These are phyloP conservation scores for Penicillium sp. DNA, from an alignment of 2,329 filamentous ascomycete species.

Conservation along the genomic window DNA sequence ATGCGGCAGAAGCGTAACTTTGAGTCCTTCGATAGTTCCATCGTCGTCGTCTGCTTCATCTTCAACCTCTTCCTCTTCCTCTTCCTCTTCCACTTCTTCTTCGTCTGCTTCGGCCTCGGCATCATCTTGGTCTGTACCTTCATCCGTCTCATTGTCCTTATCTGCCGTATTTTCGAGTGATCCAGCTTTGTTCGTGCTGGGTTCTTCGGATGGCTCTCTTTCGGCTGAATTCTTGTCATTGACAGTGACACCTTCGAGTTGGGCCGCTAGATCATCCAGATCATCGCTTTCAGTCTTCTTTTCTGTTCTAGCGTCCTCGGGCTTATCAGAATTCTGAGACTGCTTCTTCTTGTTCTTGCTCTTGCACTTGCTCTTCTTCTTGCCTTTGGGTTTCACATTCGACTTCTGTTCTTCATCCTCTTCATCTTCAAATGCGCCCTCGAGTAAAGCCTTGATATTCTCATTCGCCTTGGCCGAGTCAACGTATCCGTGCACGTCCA, in stretches of 20 bases:
- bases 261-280: constrained; percentile 44
- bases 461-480: constrained; percentile 51
- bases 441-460: constrained; percentile 51
- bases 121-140: constrained; percentile 28
- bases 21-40: constrained; percentile 72
- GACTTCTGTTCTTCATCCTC: constrained; percentile 37
- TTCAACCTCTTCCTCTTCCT: constrained; percentile 42
- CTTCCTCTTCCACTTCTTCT: constrained; percentile 32
- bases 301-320: constrained; percentile 2
- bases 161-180: constrained; percentile 55
- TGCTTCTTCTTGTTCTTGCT: constrained; percentile 25
- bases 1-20: constrained; percentile 84
- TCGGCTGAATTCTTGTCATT: constrained; percentile 29
- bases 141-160: constrained; percentile 47
- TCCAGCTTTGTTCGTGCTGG: constrained; percentile 39
- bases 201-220: constrained; percentile 32
- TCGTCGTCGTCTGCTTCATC: constrained; percentile 57
- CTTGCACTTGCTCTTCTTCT: constrained; percentile 38
- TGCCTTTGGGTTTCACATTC: constrained; percentile 38
- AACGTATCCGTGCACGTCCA: constrained; percentile 54
- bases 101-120: constrained; percentile 39
- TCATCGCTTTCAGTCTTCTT: constrained; percentile 31
- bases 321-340: constrained; percentile 12
- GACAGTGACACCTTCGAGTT: constrained; percentile 44
- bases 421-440: constrained; percentile 52